These are phyloP conservation scores for Aethionema arabicum DNA, from an alignment of 345 rosid species.

Conservation along the genomic window DNA sequence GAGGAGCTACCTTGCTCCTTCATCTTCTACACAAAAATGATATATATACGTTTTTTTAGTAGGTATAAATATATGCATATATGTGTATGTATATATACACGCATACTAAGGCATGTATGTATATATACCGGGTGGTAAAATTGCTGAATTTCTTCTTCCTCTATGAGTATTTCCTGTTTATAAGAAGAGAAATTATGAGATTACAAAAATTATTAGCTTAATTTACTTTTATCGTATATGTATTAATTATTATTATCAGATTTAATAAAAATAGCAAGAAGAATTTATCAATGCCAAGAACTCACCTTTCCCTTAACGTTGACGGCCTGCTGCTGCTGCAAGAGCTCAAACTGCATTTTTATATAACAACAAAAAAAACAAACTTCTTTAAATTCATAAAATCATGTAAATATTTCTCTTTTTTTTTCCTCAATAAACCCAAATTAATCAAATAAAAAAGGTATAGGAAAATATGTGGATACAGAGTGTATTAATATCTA, in stretches of 20 bases:
- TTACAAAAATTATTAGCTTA: background rate
- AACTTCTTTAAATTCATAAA: too few relatives aligned
- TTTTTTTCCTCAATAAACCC: too few relatives aligned
- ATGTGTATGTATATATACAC: background rate
- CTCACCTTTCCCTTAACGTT: conserved; percentile 17
- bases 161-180: conserved; percentile 14
- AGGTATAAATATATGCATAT: too few relatives aligned
- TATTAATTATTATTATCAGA: background rate
- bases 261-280: background rate
- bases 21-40: background rate
- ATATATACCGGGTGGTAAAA: background rate
- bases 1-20: conserved; percentile 24
- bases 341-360: conserved; percentile 23
- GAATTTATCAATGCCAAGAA: background rate
- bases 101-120: background rate
- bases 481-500: too few relatives aligned
- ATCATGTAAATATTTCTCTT: background rate
- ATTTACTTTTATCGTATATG: too few relatives aligned
- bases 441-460: too few relatives aligned
- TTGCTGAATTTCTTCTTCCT: conserved; percentile 19
- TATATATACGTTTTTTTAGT: too few relatives aligned
- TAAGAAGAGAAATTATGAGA: background rate
- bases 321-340: conserved; percentile 17
- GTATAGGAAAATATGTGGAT: too few relatives aligned
- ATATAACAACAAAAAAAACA: background rate